phyloP scores from a whole-genome alignment of 2,329 filamentous ascomycete species.

The Aspergillus transmontanensis region DNA sequence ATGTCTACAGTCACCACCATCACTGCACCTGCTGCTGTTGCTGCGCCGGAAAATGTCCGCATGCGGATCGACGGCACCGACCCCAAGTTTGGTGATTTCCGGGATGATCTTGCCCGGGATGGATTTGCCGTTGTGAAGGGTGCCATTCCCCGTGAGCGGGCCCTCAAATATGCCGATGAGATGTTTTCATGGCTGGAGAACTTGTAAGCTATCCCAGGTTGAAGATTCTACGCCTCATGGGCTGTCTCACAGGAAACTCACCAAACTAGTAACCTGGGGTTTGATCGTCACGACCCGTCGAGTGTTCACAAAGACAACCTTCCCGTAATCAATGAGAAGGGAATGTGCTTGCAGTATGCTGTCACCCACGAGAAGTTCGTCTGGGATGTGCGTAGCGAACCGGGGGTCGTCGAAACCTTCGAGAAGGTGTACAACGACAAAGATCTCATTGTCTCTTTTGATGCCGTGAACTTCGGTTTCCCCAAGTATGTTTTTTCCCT shows the following conservation, averaged over 20 bases:
- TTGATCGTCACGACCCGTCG: conserved; percentile 35
- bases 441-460: conserved; percentile 54
- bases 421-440: conserved; percentile 51
- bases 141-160: conserved; percentile 46
- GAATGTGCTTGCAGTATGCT: conserved; percentile 52
- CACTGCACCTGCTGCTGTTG: too few relatives aligned
- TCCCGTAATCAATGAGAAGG: conserved; percentile 50
- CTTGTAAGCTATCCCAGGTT: conserved; percentile 18
- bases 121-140: conserved; percentile 53
- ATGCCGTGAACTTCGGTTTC: conserved; percentile 50
- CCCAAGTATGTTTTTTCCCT: conserved; percentile 31
- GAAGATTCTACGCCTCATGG: neutral
- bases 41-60: too few relatives aligned
- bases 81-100: conserved; percentile 20
- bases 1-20: too few relatives aligned
- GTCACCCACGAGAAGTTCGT: conserved; percentile 53
- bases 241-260: neutral
- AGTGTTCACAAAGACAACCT: conserved; percentile 36
- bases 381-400: conserved; percentile 51
- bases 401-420: conserved; percentile 50
- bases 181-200: conserved; percentile 26
- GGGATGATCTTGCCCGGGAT: conserved; percentile 36
- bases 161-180: conserved; percentile 30
- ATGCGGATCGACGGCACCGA: too few relatives aligned
- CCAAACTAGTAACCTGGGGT: conserved; percentile 34